Evolutionary conservation across 202 grass and related monocot species (phyloP).

Genomic region (Cymbopogon flexuosus): DNA sequence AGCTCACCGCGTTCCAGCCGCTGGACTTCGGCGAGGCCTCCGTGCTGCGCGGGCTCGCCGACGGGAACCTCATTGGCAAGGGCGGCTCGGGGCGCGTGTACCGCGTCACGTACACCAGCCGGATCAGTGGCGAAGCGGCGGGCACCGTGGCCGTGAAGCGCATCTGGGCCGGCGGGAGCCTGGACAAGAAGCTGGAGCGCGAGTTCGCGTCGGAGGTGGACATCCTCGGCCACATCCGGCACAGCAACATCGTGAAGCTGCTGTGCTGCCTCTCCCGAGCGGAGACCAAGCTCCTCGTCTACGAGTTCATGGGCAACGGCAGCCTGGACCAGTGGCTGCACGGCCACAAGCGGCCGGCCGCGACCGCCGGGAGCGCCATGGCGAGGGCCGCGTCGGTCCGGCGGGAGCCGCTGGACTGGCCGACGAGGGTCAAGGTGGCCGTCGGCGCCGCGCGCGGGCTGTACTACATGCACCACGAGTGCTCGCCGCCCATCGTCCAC

Average conservation of each 20-base stretch:
- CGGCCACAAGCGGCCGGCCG: slow-evolving; percentile 23
- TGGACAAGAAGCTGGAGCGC: slow-evolving; percentile 37
- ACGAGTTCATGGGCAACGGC: slow-evolving; percentile 72
- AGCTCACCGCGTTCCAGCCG: slow-evolving; percentile 62
- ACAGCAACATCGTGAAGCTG: slow-evolving; percentile 74
- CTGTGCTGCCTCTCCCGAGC: slow-evolving; percentile 62
- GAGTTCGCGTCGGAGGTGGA: slow-evolving; percentile 73
- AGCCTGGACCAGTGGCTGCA: slow-evolving; percentile 78
- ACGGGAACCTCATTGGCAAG: slow-evolving; percentile 77
- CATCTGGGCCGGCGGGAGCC: slow-evolving; percentile 48
- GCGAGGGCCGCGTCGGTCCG: background rate
- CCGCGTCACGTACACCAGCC: slow-evolving; percentile 42
- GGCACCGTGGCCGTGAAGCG: slow-evolving; percentile 77
- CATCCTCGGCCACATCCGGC: slow-evolving; percentile 63
- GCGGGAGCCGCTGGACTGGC: slow-evolving; percentile 52
- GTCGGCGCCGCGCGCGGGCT: slow-evolving; percentile 59
- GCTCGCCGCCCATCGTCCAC: slow-evolving; percentile 66
- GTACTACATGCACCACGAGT: slow-evolving; percentile 83
- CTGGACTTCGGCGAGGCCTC: slow-evolving; percentile 61
- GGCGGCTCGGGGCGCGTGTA: slow-evolving; percentile 71
- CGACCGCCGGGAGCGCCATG: background rate
- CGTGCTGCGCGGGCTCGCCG: slow-evolving; percentile 49
- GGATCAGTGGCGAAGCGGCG: background rate
- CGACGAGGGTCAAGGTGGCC: slow-evolving; percentile 58
- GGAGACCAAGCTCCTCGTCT: slow-evolving; percentile 75